phyloP scores from a whole-genome alignment of 345 rosid species.

The Nasturtium officinale region DNA sequence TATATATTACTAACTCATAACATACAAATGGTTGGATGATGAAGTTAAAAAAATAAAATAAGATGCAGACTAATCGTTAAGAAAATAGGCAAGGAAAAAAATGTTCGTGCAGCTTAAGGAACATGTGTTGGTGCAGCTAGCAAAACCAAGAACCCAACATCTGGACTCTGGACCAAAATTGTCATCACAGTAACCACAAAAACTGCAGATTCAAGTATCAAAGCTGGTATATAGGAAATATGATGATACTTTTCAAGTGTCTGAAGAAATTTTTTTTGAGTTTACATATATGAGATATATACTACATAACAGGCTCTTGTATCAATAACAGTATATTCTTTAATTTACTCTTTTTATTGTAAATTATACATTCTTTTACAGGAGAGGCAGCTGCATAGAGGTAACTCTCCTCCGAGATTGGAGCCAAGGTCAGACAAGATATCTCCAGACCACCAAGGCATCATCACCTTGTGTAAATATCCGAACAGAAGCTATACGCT shows the following conservation, averaged over 20 bases:
- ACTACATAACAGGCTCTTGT: conserved; percentile 30
- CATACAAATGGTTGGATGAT: neutral
- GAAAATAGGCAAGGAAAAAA: neutral
- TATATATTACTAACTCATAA: too few species aligned
- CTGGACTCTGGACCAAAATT: neutral
- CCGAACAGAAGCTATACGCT: conserved; percentile 34
- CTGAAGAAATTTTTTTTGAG: too few species aligned
- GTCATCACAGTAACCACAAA: neutral
- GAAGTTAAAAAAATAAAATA: too few species aligned
- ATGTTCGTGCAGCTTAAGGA: too few species aligned
- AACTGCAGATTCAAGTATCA: neutral
- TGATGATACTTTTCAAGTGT: conserved; percentile 11
- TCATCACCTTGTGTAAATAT: conserved; percentile 37
- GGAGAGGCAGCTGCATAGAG: conserved; percentile 27
- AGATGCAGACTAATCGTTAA: neutral
- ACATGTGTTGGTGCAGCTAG: too few species aligned
- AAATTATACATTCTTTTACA: conserved; percentile 38
- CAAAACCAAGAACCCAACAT: too few species aligned
- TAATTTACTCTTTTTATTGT: conserved; percentile 27
- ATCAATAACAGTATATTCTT: conserved; percentile 27
- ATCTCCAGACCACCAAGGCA: conserved; percentile 33
- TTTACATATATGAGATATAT: conserved; percentile 28
- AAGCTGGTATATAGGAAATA: neutral
- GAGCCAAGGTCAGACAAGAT: conserved; percentile 23
- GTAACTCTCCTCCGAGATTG: conserved; percentile 22